These are phyloP conservation scores for Panicum hallii DNA, from an alignment of 202 grass and related monocot genomes.

Conservation along the genomic window DNA sequence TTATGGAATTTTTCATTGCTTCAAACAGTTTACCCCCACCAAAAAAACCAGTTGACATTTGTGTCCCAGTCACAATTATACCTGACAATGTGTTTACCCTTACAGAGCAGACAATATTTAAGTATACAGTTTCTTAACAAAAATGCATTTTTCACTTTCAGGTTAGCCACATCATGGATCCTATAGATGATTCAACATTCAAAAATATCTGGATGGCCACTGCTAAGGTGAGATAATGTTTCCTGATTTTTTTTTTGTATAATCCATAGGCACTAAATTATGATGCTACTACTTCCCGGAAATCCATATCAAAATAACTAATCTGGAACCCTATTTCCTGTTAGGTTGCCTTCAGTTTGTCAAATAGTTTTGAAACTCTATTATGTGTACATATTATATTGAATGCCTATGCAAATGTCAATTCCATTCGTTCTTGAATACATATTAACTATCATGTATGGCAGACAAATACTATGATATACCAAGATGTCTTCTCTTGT, in stretches of 20 bases:
- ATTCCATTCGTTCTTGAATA: conserved; percentile 26
- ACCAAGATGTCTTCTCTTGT: conserved; percentile 96
- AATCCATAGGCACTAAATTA: not conserved
- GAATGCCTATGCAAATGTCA: not conserved
- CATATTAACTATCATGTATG: conserved; percentile 37
- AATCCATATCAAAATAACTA: conserved; percentile 11
- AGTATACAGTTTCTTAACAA: conserved; percentile 18
- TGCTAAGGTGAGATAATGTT: conserved; percentile 73
- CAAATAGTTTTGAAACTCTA: conserved; percentile 1
- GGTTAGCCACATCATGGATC: conserved; percentile 88
- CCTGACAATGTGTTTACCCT: conserved; percentile 25
- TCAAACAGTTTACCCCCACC: not conserved
- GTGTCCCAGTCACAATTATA: not conserved
- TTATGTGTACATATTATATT: not conserved
- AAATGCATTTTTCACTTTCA: conserved; percentile 48
- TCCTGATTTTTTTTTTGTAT: not conserved
- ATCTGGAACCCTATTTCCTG: conserved; percentile 20
- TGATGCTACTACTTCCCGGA: conserved; percentile 18
- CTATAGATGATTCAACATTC: conserved; percentile 81
- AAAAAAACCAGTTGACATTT: not conserved
- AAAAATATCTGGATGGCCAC: conserved; percentile 94
- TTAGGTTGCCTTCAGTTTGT: not conserved
- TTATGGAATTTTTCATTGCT: not conserved
- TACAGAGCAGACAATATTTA: not conserved
- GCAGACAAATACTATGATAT: conserved; percentile 92